These are phyloP conservation scores for Cutaneotrichosporon sp. DNA, from an alignment of 1,284 basidiomycete species.

Conservation along the genomic window DNA sequence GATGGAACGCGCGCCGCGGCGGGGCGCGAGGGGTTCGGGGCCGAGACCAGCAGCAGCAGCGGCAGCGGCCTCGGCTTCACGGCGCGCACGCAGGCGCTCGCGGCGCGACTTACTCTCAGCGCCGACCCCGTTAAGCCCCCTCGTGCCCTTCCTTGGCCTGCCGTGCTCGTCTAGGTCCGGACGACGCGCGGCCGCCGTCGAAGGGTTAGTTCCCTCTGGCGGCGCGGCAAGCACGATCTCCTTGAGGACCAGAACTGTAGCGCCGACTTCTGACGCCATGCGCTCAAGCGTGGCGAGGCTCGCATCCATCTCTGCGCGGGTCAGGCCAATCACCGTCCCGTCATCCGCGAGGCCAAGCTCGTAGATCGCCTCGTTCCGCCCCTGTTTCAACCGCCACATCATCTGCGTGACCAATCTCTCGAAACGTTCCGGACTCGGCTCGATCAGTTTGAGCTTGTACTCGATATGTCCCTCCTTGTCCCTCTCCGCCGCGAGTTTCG, in stretches of 20 bases:
- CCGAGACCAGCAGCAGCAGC: background rate
- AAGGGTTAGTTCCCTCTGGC: no score
- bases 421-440: constrained; percentile 47
- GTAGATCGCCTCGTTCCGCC: constrained; percentile 85
- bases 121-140: constrained; percentile 6
- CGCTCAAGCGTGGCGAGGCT: constrained; percentile 75
- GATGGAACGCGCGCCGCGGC: background rate
- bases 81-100: constrained; percentile 1
- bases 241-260: constrained; percentile 77
- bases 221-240: constrained; percentile 55
- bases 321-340: constrained; percentile 75
- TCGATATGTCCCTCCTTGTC: constrained; percentile 49
- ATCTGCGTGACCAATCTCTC: constrained; percentile 76
- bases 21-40: constrained; percentile 3
- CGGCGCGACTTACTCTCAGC: constrained; percentile 7
- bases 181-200: constrained; percentile 9
- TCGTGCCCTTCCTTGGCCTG: constrained; percentile 24
- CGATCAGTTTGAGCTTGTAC: constrained; percentile 48
- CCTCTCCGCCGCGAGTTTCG: constrained; percentile 44
- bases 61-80: constrained; percentile 2
- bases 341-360: constrained; percentile 82
- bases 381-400: constrained; percentile 89
- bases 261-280: constrained; percentile 89
- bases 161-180: constrained; percentile 31
- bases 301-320: constrained; percentile 66